Percentiles rank a stretch among this genome's conserved stretches.
phyloP scores from a whole-genome alignment of 805 yeast genomes.

The Metschnikowia lochheadii region DNA sequence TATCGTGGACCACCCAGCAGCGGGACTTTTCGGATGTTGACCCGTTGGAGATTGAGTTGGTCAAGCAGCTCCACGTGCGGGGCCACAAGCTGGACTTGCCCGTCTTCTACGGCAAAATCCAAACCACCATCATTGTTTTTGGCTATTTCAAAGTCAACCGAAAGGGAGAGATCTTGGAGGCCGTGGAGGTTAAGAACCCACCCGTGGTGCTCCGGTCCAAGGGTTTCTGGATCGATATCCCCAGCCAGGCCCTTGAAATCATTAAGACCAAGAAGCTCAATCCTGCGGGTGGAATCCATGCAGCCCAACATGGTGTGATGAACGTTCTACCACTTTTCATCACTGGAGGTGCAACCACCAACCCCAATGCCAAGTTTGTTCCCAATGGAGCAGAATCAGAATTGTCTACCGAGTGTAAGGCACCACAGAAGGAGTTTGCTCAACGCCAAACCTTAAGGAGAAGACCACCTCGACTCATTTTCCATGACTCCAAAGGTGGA shows the following conservation, averaged over 20 bases:
- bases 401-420: slow-evolving; percentile 89
- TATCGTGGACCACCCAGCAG: slow-evolving; percentile 90
- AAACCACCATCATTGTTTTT: slow-evolving; percentile 73
- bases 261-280: slow-evolving; percentile 56
- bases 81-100: slow-evolving; percentile 43
- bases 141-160: slow-evolving; percentile 88
- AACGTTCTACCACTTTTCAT: slow-evolving; percentile 71
- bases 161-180: slow-evolving; percentile 77
- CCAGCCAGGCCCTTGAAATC: slow-evolving; percentile 55
- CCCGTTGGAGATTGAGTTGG: slow-evolving; percentile 66
- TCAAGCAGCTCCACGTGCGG: slow-evolving; percentile 48
- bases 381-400: slow-evolving; percentile 46
- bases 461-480: slow-evolving; percentile 83
- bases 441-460: slow-evolving; percentile 62
- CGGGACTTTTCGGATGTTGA: slow-evolving; percentile 93
- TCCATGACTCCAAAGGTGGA: slow-evolving; percentile 83
- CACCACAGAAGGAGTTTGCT: slow-evolving; percentile 95
- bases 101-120: slow-evolving; percentile 70
- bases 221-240: slow-evolving; percentile 92
- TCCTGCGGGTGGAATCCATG: slow-evolving; percentile 92
- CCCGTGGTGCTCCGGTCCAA: slow-evolving; percentile 66
- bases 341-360: slow-evolving; percentile 57
- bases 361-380: slow-evolving; percentile 28
- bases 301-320: slow-evolving; percentile 88
- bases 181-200: slow-evolving; percentile 88